These are phyloP conservation scores for Sphaceloma murrayae DNA, from an alignment of 2,329 filamentous ascomycete genomes.

Conservation along the genomic window DNA sequence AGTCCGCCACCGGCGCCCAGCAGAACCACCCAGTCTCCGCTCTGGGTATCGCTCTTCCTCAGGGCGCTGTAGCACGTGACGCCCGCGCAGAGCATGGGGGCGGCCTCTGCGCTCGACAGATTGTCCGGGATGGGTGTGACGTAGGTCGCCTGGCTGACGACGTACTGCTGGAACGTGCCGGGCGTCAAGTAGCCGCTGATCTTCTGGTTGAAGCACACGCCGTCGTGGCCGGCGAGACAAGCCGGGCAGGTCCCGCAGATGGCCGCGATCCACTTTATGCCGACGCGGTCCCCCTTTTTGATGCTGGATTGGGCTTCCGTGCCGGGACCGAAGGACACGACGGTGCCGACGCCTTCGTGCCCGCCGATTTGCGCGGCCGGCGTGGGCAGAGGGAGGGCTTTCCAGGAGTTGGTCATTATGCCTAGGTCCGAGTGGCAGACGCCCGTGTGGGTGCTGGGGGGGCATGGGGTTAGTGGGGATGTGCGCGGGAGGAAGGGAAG, in stretches of 20 bases:
- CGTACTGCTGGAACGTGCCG: conserved; percentile 62
- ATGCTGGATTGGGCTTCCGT: conserved; percentile 45
- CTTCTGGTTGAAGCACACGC: conserved; percentile 46
- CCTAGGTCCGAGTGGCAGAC: conserved; percentile 57
- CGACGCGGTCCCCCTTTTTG: conserved; percentile 58
- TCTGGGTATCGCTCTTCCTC: conserved; percentile 49
- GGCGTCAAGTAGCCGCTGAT: conserved; percentile 59
- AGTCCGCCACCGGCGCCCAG: conserved; percentile 36
- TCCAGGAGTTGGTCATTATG: conserved; percentile 45
- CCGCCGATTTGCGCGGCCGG: conserved; percentile 56
- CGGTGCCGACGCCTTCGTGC: conserved; percentile 56
- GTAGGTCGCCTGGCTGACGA: conserved; percentile 54
- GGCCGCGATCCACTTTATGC: conserved; percentile 57
- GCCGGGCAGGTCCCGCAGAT: conserved; percentile 47
- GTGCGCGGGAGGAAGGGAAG: conserved; percentile 17
- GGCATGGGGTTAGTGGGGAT: conserved; percentile 10
- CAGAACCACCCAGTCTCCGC: conserved; percentile 53
- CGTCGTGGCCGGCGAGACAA: conserved; percentile 48
- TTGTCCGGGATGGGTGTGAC: conserved; percentile 59
- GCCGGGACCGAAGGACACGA: conserved; percentile 56
- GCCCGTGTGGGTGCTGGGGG: conserved; percentile 33
- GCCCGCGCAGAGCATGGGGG: conserved; percentile 58
- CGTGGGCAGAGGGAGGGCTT: conserved; percentile 49
- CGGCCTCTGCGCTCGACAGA: conserved; percentile 50
- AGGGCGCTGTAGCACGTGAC: conserved; percentile 59